These are phyloP conservation scores for Lachancea sp. DNA, from an alignment of 805 yeast species.

Conservation along the genomic window DNA sequence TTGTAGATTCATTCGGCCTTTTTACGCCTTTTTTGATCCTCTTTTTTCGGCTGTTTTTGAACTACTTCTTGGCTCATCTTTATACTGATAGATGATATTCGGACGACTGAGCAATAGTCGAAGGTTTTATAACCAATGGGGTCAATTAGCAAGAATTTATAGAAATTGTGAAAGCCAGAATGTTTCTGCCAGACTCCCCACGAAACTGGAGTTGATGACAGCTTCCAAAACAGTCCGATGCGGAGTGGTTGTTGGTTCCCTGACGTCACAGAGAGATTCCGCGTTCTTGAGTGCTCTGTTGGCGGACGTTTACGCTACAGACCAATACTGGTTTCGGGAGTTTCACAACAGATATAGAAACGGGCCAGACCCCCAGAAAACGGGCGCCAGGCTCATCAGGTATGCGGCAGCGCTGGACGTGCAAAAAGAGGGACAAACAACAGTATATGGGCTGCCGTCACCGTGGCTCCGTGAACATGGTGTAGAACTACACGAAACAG, in stretches of 20 bases:
- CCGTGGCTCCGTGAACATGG: conserved; percentile 19
- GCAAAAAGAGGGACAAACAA: conserved; percentile 6
- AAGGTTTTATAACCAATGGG: conserved; percentile 9
- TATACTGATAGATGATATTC: too few relatives aligned
- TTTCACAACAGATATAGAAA: conserved; percentile 10
- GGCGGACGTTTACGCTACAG: conserved; percentile 30
- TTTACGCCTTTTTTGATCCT: too few relatives aligned
- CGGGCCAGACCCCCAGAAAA: neutral
- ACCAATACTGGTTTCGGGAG: conserved; percentile 29
- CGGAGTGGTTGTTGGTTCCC: conserved; percentile 24
- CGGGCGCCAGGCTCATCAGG: conserved; percentile 12
- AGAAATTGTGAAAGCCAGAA: conserved; percentile 7
- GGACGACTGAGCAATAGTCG: conserved; percentile 1
- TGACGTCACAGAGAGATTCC: conserved; percentile 11
- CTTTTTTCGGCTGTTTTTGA: too few relatives aligned
- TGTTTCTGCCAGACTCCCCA: conserved; percentile 9
- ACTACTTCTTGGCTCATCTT: too few relatives aligned
- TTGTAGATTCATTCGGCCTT: too few relatives aligned
- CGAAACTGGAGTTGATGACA: conserved; percentile 22
- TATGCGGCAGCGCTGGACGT: conserved; percentile 20
- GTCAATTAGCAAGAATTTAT: conserved; percentile 18
- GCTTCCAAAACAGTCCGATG: conserved; percentile 18
- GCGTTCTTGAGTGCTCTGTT: conserved; percentile 25
- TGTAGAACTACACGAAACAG: conserved; percentile 21
- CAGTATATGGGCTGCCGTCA: conserved; percentile 24